A percentile compares a stretch with the other conserved stretches of the same genome.
These are phyloP conservation scores for Chlorella vulgaris DNA, from an alignment of 139 green algal genomes.

Conservation along the genomic window DNA sequence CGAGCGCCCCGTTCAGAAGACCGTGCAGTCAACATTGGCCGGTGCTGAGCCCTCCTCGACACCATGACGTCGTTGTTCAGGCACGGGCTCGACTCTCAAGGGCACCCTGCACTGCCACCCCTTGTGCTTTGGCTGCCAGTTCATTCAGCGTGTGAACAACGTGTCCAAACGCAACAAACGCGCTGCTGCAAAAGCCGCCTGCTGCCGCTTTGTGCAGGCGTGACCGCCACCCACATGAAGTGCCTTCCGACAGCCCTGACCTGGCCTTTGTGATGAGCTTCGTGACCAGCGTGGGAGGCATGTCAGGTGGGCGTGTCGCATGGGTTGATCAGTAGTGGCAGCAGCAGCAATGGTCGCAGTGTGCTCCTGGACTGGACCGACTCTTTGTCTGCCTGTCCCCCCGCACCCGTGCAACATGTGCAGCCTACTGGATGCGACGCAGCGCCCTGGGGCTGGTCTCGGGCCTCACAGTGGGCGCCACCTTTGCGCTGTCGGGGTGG, in stretches of 20 bases:
- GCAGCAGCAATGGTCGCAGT: neutral
- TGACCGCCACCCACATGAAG: neutral
- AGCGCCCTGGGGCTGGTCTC: slow-evolving; percentile 5
- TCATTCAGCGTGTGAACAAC: neutral
- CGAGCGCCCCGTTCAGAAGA: too few species aligned
- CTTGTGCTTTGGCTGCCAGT: too few species aligned
- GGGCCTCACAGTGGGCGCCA: slow-evolving; percentile 1
- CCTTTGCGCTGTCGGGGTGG: slow-evolving; percentile 17
- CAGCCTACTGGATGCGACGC: slow-evolving; percentile 26
- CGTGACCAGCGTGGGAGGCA: slow-evolving; percentile 34
- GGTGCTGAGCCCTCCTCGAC: too few species aligned
- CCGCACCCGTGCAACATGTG: neutral
- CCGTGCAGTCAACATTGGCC: too few species aligned
- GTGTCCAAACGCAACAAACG: neutral
- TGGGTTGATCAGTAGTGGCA: neutral
- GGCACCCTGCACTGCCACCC: too few species aligned
- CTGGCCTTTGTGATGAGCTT: slow-evolving; percentile 34
- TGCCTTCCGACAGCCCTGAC: slow-evolving; percentile 34
- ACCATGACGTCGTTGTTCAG: too few species aligned
- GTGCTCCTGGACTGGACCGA: neutral
- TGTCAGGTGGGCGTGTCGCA: neutral
- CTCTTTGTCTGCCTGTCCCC: neutral
- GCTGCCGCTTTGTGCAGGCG: slow-evolving; percentile 18
- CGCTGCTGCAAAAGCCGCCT: neutral
- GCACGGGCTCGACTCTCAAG: too few species aligned